Evolutionary conservation across 2,329 filamentous ascomycete genomes (phyloP), one percentile per base, ranked within the genome.

Genomic region (Epichloe elymi): DNA sequence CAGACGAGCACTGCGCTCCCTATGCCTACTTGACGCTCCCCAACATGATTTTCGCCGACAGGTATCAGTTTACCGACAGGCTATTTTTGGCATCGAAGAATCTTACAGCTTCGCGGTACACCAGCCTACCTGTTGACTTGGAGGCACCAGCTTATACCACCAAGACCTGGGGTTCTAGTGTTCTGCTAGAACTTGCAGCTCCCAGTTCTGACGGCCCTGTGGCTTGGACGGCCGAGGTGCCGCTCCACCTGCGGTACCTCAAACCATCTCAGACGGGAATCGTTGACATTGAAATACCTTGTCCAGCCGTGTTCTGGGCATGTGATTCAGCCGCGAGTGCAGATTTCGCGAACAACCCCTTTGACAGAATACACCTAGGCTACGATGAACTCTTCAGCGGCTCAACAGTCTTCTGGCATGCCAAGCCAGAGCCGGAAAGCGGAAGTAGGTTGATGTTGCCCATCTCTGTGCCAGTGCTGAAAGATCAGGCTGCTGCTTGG

Each of bases 271-370:
- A 66, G 42, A 73, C 73, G 3, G 82, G 82, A 3, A 72, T 79
- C 55, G 65, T 69, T 2, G 57, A 72, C 4, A 66, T 82, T 1
- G 69, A 80, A n/a, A 65, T 93, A 0, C 86, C 91, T 0, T 90
- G 85, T 70, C 91, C 91, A 0, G 78, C 80, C 0, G 78, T 96
- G 0, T 96, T 96, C 71, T 96, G 90, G 90, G 88, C 89, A 0
- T 97, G 91, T 62, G 74, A 78, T 7, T 78, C 83, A 0, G 76
- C 79, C 10, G 75, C 80, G 48, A 80, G 77, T 1, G 75, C 74
- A 1, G 84, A 86, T 59, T 86, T 91, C 67, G 67, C 77, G 0
- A 77, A 75, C 5, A 95, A 86, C 60, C 91, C 91, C 0, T 97
- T 97, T 65, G 90, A 96, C 64, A 74, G 87, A 5, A 71, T 75